Percentiles rank a stretch among this genome's conserved stretches.
phyloP scores from a whole-genome alignment of 371 early-diverging fungal genomes.

The Mortierella sp. region DNA sequence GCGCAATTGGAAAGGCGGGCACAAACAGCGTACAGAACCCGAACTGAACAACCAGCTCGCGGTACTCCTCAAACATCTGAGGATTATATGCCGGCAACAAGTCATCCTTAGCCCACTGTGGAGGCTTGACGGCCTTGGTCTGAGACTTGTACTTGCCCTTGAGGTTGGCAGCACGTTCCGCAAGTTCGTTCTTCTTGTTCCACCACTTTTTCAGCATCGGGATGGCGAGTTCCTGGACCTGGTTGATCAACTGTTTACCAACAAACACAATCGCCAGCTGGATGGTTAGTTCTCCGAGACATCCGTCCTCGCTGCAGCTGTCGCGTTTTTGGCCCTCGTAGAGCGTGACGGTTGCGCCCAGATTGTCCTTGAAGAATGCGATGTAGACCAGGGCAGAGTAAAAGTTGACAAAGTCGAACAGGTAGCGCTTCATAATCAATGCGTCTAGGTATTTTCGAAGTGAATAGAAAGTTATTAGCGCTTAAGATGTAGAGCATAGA shows the following conservation, averaged over 20 bases:
- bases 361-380: conserved; percentile 62
- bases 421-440: conserved; percentile 66
- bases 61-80: conserved; percentile 59
- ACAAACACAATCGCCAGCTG: conserved; percentile 71
- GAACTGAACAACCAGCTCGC: conserved; percentile 68
- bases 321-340: background rate
- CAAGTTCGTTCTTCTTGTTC: conserved; percentile 48
- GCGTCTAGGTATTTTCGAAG: conserved; percentile 50
- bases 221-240: conserved; percentile 59
- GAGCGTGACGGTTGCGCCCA: background rate
- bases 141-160: conserved; percentile 46
- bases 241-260: conserved; percentile 64
- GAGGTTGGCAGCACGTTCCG: conserved; percentile 28
- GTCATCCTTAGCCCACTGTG: conserved; percentile 65
- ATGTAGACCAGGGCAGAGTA: conserved; percentile 70
- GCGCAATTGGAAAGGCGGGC: conserved; percentile 75
- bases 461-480: background rate
- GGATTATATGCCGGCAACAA: conserved; percentile 48
- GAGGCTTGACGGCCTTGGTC: conserved; percentile 42
- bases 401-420: conserved; percentile 71
- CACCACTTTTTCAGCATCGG: conserved; percentile 57
- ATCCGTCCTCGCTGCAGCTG: conserved; percentile 32
- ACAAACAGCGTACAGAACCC: conserved; percentile 74
- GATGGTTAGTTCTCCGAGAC: conserved; percentile 66
- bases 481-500: background rate